These are phyloP conservation scores for Cyberlindnera veronae DNA, from an alignment of 805 yeast genomes.

Conservation along the genomic window DNA sequence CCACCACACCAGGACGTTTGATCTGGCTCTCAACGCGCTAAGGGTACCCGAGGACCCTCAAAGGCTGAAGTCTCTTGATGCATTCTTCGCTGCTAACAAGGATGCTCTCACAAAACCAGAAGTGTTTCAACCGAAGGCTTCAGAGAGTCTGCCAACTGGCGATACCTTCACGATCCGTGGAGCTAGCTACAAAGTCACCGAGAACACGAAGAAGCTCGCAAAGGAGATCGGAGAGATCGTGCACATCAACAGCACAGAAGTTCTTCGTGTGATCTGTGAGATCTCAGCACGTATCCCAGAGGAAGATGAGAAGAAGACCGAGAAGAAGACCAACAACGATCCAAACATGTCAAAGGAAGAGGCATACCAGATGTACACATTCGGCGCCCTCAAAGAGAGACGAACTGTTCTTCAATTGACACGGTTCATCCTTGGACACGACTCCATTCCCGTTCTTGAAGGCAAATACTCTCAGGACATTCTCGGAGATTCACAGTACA, in stretches of 20 bases:
- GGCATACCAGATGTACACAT: conserved; percentile 29
- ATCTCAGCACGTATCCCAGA: conserved; percentile 37
- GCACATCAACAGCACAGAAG: conserved; percentile 41
- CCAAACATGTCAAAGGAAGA: conserved; percentile 8
- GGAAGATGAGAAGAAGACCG: conserved; percentile 2
- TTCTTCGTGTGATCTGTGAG: conserved; percentile 44
- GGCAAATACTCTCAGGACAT: conserved; percentile 23
- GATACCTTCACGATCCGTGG: conserved; percentile 38
- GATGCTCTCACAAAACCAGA: conserved; percentile 13
- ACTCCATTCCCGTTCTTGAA: conserved; percentile 22
- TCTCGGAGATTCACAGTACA: conserved; percentile 23
- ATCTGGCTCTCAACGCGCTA: conserved; percentile 22
- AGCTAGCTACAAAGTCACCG: conserved; percentile 34
- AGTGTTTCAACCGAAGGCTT: conserved; percentile 1
- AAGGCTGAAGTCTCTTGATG: conserved; percentile 19
- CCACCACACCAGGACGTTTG: conserved; percentile 22
- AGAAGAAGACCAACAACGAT: conserved; percentile 10
- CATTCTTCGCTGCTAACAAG: conserved; percentile 16
- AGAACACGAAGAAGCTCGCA: conserved; percentile 37
- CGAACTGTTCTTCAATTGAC: conserved; percentile 43
- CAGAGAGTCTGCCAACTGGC: conserved; percentile 10
- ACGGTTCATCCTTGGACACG: conserved; percentile 27
- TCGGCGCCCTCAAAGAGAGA: conserved; percentile 48
- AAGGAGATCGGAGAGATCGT: conserved; percentile 37
- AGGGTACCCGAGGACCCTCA: conserved; percentile 12